A percentile compares a stretch with the other conserved stretches of the same genome.
Conservation (phyloP, 192 early-diverging fungal genomes). For the Coemansia sp. region DNA sequence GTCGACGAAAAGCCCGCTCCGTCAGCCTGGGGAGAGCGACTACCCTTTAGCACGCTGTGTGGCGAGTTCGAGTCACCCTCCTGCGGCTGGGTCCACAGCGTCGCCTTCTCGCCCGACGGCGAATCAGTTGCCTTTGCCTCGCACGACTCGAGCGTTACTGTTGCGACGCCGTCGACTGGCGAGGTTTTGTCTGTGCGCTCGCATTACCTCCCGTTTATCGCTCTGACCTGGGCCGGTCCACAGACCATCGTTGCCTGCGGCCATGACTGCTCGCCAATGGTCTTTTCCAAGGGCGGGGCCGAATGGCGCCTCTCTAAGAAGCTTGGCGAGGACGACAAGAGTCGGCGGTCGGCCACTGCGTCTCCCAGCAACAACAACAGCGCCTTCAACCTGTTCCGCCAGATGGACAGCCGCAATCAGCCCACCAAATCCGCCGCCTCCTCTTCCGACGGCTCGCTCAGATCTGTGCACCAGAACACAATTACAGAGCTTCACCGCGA, state of each 20-base stretch:
- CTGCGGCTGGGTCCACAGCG: slow-evolving; percentile 91
- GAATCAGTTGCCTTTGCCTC: slow-evolving; percentile 78
- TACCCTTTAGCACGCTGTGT: slow-evolving; percentile 90
- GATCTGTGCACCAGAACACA: slow-evolving; percentile 94
- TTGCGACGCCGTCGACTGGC: slow-evolving; percentile 67
- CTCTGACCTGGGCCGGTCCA: slow-evolving; percentile 76
- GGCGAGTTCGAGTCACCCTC: slow-evolving; percentile 75
- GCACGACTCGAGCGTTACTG: slow-evolving; percentile 84
- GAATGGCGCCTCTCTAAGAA: slow-evolving; percentile 57
- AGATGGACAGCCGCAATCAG: slow-evolving; percentile 88
- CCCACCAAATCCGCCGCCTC: slow-evolving; percentile 19
- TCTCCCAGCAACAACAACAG: slow-evolving; percentile 61
- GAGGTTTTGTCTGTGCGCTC: slow-evolving; percentile 63
- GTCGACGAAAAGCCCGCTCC: slow-evolving; percentile 87
- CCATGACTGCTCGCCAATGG: slow-evolving; percentile 89
- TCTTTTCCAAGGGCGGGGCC: slow-evolving; percentile 64
- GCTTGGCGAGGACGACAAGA: slow-evolving; percentile 79
- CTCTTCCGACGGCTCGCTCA: slow-evolving; percentile 56
- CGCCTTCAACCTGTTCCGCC: slow-evolving; percentile 82
- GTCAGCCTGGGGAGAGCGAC: slow-evolving; percentile 88
- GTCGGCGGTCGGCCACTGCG: slow-evolving; percentile 44
- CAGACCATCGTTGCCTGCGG: slow-evolving; percentile 81
- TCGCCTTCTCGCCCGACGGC: slow-evolving; percentile 86
- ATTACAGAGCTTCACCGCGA: slow-evolving; percentile 67
- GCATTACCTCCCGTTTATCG: slow-evolving; percentile 70